Conservation (phyloP, 495 filamentous ascomycete genomes). For the Apiosordaria backusii region DNA sequence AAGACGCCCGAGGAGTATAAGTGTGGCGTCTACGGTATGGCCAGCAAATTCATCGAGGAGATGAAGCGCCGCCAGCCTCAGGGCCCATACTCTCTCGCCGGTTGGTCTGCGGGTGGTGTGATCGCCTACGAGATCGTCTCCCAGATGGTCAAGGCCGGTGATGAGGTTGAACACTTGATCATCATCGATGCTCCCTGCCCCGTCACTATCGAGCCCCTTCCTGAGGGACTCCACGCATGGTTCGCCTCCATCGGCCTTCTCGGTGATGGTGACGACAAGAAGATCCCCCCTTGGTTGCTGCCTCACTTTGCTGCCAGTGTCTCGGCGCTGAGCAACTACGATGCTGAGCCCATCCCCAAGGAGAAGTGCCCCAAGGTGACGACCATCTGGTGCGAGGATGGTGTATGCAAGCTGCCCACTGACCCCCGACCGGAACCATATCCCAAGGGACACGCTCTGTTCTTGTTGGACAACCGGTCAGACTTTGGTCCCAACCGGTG, state of each 20-base stretch:
- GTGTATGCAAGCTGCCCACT: slow-evolving; percentile 66
- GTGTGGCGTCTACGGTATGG: slow-evolving; percentile 54
- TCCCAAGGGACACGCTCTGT: slow-evolving; percentile 68
- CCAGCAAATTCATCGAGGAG: slow-evolving; percentile 55
- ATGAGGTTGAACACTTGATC: slow-evolving; percentile 69
- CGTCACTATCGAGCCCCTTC: slow-evolving; percentile 72
- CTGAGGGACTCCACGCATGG: slow-evolving; percentile 70
- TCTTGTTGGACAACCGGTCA: slow-evolving; percentile 72
- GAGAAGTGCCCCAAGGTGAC: slow-evolving; percentile 60
- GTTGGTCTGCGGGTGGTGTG: slow-evolving; percentile 87
- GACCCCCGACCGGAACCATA: slow-evolving; percentile 69
- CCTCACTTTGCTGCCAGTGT: slow-evolving; percentile 81
- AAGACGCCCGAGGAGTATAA: slow-evolving; percentile 54
- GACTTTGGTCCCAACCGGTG: slow-evolving; percentile 78
- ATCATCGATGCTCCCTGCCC: slow-evolving; percentile 83
- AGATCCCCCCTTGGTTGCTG: slow-evolving; percentile 72
- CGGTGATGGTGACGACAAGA: slow-evolving; percentile 57
- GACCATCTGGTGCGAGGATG: slow-evolving; percentile 76
- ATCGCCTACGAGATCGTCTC: slow-evolving; percentile 80
- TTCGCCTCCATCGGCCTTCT: slow-evolving; percentile 78
- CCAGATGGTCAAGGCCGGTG: slow-evolving; percentile 63
- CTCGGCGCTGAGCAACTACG: slow-evolving; percentile 69
- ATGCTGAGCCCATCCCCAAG: slow-evolving; percentile 51
- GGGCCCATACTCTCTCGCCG: slow-evolving; percentile 66
- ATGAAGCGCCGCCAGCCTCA: slow-evolving; percentile 59